A percentile compares a stretch with the other conserved stretches of the same genome.
Evolutionary conservation across 495 filamentous ascomycete genomes (phyloP).

Genomic region (Margaritispora aquatica): DNA sequence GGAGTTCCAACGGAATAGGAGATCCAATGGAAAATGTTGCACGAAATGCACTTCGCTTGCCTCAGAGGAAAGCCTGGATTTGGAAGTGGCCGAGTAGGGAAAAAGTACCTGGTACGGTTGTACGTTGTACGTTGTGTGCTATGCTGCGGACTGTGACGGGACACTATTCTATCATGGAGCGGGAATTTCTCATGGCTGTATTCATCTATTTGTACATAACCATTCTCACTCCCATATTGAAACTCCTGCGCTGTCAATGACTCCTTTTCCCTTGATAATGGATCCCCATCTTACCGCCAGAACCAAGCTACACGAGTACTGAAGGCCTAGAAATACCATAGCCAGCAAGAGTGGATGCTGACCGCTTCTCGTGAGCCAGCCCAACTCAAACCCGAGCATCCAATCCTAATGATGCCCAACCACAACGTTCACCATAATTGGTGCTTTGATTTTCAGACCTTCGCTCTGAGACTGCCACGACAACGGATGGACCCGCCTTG

Average conservation of each 20-base stretch:
- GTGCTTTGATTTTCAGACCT: background rate
- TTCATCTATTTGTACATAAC: constrained; percentile 15
- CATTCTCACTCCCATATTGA: background rate
- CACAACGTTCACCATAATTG: background rate
- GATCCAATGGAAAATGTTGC: background rate
- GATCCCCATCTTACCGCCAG: background rate
- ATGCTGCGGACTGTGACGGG: background rate
- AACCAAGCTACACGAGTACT: background rate
- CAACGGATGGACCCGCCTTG: background rate
- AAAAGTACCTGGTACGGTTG: background rate
- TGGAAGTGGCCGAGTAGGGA: background rate
- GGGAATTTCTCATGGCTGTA: constrained; percentile 6
- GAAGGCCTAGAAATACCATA: background rate
- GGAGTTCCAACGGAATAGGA: background rate
- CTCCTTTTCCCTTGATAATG: background rate
- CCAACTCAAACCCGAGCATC: background rate
- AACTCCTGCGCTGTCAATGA: constrained; percentile 14
- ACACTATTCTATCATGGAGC: constrained; percentile 11
- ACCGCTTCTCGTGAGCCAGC: background rate
- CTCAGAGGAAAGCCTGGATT: background rate
- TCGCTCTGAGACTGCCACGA: background rate
- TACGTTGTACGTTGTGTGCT: background rate
- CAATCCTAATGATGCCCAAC: background rate
- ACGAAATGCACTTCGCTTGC: background rate
- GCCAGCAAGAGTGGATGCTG: background rate